These are phyloP conservation scores for Podila horticola DNA, from an alignment of 192 early-diverging fungal genomes.

Conservation along the genomic window DNA sequence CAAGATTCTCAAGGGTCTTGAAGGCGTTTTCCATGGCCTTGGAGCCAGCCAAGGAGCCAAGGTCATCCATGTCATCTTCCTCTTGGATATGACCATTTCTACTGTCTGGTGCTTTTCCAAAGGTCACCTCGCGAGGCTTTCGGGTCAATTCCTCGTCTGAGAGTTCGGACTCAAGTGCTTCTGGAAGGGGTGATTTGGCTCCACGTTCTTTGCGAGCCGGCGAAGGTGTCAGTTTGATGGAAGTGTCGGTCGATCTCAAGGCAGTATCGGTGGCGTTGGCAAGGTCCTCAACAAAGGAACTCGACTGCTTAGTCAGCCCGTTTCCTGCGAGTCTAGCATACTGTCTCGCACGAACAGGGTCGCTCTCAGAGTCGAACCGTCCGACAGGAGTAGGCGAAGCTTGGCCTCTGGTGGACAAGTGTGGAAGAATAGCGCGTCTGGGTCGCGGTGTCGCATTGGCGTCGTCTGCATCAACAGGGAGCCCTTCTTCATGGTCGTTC, in stretches of 20 bases:
- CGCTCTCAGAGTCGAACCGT: constrained; percentile 21
- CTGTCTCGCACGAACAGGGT: constrained; percentile 17
- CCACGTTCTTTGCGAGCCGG: not conserved
- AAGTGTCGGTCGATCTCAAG: constrained; percentile 25
- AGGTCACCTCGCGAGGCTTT: not conserved
- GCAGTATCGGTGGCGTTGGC: constrained; percentile 34
- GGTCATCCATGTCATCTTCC: constrained; percentile 21
- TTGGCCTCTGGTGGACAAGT: not conserved
- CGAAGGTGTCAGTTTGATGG: constrained; percentile 20
- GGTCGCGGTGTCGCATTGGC: constrained; percentile 29
- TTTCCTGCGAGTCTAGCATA: constrained; percentile 20
- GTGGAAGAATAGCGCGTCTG: not conserved
- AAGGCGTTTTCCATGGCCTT: constrained; percentile 36
- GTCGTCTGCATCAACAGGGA: constrained; percentile 10
- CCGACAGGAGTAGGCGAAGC: not conserved
- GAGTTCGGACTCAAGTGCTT: not conserved
- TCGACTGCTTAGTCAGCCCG: constrained; percentile 23
- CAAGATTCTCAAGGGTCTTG: constrained; percentile 24
- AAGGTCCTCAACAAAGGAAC: constrained; percentile 37
- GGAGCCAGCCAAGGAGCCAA: constrained; percentile 30
- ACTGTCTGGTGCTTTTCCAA: not conserved
- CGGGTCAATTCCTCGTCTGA: constrained; percentile 1
- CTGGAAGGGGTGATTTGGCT: not conserved
- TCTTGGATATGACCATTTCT: not conserved
- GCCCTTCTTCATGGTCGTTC: not conserved